Evolutionary conservation across 164 flowering plant genomes (phyloP).

Genomic region (Hamamelis virginiana): DNA sequence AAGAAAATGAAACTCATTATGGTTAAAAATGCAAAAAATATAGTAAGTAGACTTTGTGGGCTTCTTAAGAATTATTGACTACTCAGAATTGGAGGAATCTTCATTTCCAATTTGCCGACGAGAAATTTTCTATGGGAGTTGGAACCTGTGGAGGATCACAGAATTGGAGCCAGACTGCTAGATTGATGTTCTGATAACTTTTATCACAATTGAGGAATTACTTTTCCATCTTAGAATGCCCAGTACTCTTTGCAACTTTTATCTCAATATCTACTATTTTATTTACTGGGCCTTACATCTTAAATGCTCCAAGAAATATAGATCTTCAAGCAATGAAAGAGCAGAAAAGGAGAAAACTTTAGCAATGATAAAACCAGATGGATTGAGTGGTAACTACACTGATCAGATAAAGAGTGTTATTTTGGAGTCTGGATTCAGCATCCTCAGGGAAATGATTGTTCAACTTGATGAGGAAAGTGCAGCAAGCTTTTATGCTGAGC

Average conservation of each 20-base stretch:
- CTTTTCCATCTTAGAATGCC: neutral
- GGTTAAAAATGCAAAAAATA: too few species aligned
- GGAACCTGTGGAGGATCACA: too few species aligned
- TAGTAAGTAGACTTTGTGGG: too few species aligned
- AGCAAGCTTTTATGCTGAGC: slow-evolving; percentile 66
- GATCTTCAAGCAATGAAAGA: slow-evolving; percentile 32
- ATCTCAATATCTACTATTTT: neutral
- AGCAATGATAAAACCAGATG: slow-evolving; percentile 91
- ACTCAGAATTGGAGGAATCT: too few species aligned
- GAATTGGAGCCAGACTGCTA: too few species aligned
- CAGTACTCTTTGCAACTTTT: neutral
- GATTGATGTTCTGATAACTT: neutral
- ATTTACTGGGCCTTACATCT: neutral
- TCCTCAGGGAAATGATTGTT: slow-evolving; percentile 38
- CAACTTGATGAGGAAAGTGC: slow-evolving; percentile 53
- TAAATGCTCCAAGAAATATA: slow-evolving; percentile 12
- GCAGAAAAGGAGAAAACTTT: slow-evolving; percentile 55
- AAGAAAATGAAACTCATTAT: too few species aligned
- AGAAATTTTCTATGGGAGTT: too few species aligned
- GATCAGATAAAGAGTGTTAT: slow-evolving; percentile 47
- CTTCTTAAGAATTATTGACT: too few species aligned
- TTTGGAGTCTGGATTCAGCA: slow-evolving; percentile 60
- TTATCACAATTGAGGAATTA: neutral
- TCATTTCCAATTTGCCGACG: too few species aligned
- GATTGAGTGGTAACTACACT: slow-evolving; percentile 55